Base-by-base conservation (phyloP, 371 early-diverging fungal species). In the Saksenaea vasiformis region DNA sequence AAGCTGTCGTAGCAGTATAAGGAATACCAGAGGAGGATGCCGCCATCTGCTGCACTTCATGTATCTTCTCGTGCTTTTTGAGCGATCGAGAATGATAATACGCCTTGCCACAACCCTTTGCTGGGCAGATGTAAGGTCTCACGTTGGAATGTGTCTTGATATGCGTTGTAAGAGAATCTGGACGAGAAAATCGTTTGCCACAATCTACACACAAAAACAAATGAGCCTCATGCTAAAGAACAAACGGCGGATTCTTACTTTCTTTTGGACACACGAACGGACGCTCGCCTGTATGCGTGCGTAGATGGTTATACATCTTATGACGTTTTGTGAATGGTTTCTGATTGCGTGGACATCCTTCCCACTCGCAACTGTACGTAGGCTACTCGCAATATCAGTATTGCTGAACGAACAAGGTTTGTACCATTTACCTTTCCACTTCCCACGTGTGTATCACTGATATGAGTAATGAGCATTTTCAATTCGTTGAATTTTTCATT, bases 101-200 rank as follows among this genome's bases (percentile, higher is more conserved):
- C 5, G 91, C 88, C 64, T 91, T 91, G 19, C 83, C 79, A 65
- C 93, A 93, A 15, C 79, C 83, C 38, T 85, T 74, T 3, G 76
- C 66, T 7, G 70, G 56, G 61, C 93, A 93, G 15, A 85, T 73
- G 66, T 77, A 91, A 0, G 93, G 93, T 34, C 91, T 84, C 51
- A 90, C 73, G 61, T 89, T 90, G 5, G 91, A 90, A 68, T 95
- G 95, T 0, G 94, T 94, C 76, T 93, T 92, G 44, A 92, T 84
- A 62, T 96, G 96, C 10, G 94, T 94, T 31, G 92, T 90, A 36
- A 96, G 80, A 5, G 93, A 94, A 70, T 96, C 96, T 39, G 91
- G 93, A 31, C 96, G 79, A 7, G 93, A 90, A 64, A 95, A 95
- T 41, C 83, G 82, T 66, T 96, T 96, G 17, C 84, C 90, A 70